Evolutionary conservation across 768 basidiomycete genomes (phyloP), one percentile per base, ranked within the genome.

Genomic region (Suillus subaureus): DNA sequence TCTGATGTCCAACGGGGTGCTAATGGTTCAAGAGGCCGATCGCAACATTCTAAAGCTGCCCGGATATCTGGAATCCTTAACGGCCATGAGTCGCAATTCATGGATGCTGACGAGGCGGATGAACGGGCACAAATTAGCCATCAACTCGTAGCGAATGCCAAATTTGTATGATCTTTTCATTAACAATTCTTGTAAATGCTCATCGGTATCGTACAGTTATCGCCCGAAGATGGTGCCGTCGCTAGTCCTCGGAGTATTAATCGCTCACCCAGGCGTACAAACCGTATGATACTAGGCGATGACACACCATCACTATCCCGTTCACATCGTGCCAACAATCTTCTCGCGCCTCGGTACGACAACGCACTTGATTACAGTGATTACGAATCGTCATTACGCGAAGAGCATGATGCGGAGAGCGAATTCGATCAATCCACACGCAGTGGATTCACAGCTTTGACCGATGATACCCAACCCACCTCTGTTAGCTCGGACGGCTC

Each of bases 41-140:
- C 72, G 15, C 80, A 78, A 65, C 70, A 64, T 65, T 39, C 70
- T 7, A 77, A 76, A 47, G 66, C 78, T 35, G 69, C 79, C 33
- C 82, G 85, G 47, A 68, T 68, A 31, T 83, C 84, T 5, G 77
- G 77, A 35, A 73, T 71, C 2, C 82, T 82, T 61, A 82, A 77
- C 71, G 87, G 87, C 21, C 85, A 87, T 7, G 83, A 84, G 3
- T 94, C 93, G 13, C 93, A 94, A 70, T 94, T 94, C 72, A 90
- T 93, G 89, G 93, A 95, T 75, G 93, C 93, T 4, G 93, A 95
- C 69, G 93, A 93, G 62, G 88, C 85, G 15, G 83, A 89, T 69
- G 93, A 92, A 9, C 86, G 91, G 68, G 90, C 92, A 71, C 94
- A 96, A 74, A 92, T 97, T 54, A 92, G 95, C 72, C 89, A 92